Percentiles rank a stretch among this genome's conserved stretches.
Conservation (phyloP, 2,329 filamentous ascomycete genomes). For the Epichloe coenophiala region DNA sequence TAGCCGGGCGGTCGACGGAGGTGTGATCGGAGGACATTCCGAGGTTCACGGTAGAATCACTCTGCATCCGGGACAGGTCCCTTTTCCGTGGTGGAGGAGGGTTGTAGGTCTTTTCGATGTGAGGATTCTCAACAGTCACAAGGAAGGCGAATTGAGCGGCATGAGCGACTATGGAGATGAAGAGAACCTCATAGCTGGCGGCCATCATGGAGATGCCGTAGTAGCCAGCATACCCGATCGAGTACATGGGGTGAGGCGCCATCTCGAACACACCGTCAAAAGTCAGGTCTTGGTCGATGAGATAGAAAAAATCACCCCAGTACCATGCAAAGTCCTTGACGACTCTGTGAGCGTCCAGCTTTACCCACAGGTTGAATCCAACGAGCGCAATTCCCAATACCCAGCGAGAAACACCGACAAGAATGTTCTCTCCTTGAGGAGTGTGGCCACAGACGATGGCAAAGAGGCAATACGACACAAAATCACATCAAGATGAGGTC, state of each 20-base stretch:
- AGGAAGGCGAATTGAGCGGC: conserved; percentile 90
- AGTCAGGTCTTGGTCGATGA: conserved; percentile 93
- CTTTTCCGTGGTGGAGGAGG: conserved; percentile 62
- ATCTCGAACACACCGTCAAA: conserved; percentile 99
- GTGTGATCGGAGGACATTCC: conserved; percentile 12
- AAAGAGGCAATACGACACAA: conserved; percentile 92
- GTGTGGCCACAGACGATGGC: conserved; percentile 73
- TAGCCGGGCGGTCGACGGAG: conserved; percentile 13
- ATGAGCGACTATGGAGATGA: conserved; percentile 92
- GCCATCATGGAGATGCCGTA: conserved; percentile 98
- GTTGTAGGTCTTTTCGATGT: conserved; percentile 97
- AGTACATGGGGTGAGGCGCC: conserved; percentile 98
- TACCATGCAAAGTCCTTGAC: conserved; percentile 99
- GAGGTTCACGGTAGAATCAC: conserved; percentile 15
- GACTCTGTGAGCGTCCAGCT: conserved; percentile 90
- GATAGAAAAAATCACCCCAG: conserved; percentile 98
- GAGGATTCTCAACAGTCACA: conserved; percentile 83
- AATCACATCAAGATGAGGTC: conserved; percentile 97
- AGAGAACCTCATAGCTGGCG: conserved; percentile 91
- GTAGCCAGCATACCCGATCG: conserved; percentile 92
- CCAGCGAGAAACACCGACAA: conserved; percentile 67
- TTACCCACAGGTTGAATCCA: conserved; percentile 95
- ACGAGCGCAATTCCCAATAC: conserved; percentile 62
- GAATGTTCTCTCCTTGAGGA: conserved; percentile 56
- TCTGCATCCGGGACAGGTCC: conserved; percentile 20